These are phyloP conservation scores for Naganishia vaughanmartiniae DNA, from an alignment of 768 basidiomycete genomes.

Conservation along the genomic window DNA sequence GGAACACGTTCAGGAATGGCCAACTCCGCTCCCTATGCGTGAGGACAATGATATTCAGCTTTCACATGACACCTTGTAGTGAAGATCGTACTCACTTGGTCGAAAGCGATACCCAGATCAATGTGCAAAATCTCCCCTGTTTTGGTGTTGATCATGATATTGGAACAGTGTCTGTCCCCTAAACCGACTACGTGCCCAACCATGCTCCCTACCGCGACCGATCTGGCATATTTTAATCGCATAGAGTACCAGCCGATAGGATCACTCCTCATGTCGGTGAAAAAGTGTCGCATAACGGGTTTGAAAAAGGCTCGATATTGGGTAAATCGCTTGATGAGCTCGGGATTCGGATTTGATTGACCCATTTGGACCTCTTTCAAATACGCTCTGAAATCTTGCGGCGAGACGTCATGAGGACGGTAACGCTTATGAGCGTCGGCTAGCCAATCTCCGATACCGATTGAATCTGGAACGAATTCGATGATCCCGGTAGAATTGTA, in stretches of 20 bases:
- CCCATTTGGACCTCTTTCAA: conserved; percentile 50
- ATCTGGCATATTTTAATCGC: conserved; percentile 79
- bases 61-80: not conserved
- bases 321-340: conserved; percentile 47
- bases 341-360: conserved; percentile 27
- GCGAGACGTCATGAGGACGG: conserved; percentile 60
- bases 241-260: conserved; percentile 90
- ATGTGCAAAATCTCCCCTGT: conserved; percentile 92
- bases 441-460: conserved; percentile 66
- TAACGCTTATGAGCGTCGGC: conserved; percentile 66
- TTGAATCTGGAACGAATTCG: conserved; percentile 83
- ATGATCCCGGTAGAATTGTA: conserved; percentile 75
- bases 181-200: conserved; percentile 95
- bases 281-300: conserved; percentile 92
- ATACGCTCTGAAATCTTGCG: conserved; percentile 45
- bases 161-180: conserved; percentile 96
- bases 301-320: conserved; percentile 58
- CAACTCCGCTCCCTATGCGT: conserved; percentile 66
- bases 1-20: conserved; percentile 89
- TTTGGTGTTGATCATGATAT: conserved; percentile 83
- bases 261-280: conserved; percentile 68
- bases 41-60: not conserved
- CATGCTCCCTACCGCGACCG: conserved; percentile 97
- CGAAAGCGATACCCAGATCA: conserved; percentile 96
- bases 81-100: conserved; percentile 63